These are phyloP conservation scores for Thielaviopsis cerberus DNA, from an alignment of 2,329 filamentous ascomycete species.

Conservation along the genomic window DNA sequence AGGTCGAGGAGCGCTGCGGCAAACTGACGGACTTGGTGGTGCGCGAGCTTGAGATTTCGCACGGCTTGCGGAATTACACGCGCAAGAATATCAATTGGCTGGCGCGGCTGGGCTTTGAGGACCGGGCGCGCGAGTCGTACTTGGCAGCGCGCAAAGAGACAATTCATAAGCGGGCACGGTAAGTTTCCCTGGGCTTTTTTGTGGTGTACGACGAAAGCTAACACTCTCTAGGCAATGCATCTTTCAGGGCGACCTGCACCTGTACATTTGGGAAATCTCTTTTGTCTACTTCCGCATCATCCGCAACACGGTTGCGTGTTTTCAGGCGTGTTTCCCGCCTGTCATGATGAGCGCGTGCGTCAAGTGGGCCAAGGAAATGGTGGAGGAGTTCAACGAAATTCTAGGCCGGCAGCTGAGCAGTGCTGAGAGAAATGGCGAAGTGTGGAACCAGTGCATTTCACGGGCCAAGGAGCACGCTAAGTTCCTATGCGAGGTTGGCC, in stretches of 20 bases:
- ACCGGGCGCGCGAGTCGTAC: conserved; percentile 73
- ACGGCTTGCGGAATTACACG: conserved; percentile 59
- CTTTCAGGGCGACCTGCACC: conserved; percentile 80
- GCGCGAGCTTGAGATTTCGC: conserved; percentile 57
- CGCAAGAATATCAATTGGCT: conserved; percentile 72
- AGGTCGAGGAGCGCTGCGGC: conserved; percentile 67
- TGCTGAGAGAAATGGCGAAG: conserved; percentile 53
- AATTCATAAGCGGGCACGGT: conserved; percentile 71
- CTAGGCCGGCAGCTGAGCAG: conserved; percentile 72
- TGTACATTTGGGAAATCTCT: conserved; percentile 88
- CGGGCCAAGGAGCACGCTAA: conserved; percentile 63
- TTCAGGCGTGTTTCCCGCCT: conserved; percentile 70
- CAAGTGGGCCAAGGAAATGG: conserved; percentile 92
- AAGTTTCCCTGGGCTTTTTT: conserved; percentile 16
- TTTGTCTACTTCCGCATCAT: conserved; percentile 93
- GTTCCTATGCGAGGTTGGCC: conserved; percentile 64
- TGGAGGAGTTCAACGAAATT: conserved; percentile 76
- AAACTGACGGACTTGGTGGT: conserved; percentile 61
- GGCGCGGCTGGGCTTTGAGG: conserved; percentile 71
- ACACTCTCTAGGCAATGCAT: conserved; percentile 55
- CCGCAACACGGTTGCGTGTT: conserved; percentile 78
- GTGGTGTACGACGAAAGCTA: not conserved
- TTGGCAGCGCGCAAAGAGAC: conserved; percentile 59
- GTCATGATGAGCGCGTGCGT: conserved; percentile 85
- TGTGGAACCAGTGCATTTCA: conserved; percentile 70